phyloP scores from a whole-genome alignment of 768 basidiomycete genomes.

The Chalciporus pseudorubinellus region DNA sequence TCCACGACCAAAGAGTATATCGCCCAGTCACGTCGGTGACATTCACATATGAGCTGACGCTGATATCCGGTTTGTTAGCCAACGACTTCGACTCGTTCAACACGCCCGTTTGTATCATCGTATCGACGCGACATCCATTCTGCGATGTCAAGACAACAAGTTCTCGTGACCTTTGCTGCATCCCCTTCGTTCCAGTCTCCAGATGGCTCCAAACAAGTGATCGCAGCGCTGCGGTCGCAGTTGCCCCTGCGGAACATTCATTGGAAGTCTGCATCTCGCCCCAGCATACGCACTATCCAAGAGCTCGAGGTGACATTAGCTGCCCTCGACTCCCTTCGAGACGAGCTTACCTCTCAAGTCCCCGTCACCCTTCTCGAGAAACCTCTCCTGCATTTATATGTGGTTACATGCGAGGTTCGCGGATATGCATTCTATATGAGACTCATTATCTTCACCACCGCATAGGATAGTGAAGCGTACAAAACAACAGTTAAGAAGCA shows the following conservation, averaged over 20 bases:
- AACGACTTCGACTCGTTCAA: background rate
- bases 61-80: background rate
- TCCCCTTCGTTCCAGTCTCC: constrained; percentile 63
- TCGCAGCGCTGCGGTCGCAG: constrained; percentile 61
- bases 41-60: background rate
- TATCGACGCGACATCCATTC: background rate
- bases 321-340: constrained; percentile 61
- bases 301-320: constrained; percentile 79
- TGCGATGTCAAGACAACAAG: constrained; percentile 45
- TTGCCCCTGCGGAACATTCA: constrained; percentile 87
- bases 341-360: constrained; percentile 74
- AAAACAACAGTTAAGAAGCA: constrained; percentile 74
- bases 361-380: constrained; percentile 78
- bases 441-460: constrained; percentile 7
- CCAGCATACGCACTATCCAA: constrained; percentile 82
- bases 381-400: constrained; percentile 82
- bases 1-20: no score
- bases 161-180: constrained; percentile 68
- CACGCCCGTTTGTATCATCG: no score
- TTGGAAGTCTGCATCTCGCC: constrained; percentile 78
- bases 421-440: background rate
- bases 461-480: constrained; percentile 70
- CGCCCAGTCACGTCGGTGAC: background rate
- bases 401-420: constrained; percentile 85
- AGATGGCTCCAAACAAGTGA: constrained; percentile 70